Evolutionary conservation across 169 alveolate genomes (phyloP), one percentile per base, ranked within the genome.

Genomic region (Babesia bigemina): DNA sequence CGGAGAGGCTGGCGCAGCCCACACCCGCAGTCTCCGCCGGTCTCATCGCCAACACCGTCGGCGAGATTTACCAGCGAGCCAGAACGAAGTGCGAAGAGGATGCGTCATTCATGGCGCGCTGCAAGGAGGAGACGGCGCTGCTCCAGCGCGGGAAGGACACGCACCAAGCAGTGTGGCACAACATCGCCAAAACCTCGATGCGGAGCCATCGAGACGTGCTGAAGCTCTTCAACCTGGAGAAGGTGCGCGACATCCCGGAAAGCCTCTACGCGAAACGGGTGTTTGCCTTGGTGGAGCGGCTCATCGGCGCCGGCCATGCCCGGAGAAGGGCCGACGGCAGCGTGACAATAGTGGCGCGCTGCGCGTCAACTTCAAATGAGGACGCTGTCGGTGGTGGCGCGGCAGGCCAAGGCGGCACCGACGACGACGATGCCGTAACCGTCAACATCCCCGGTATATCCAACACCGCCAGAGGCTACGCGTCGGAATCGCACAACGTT

Each of bases 161-260:
- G 42, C 70, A 55, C 44, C 72, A 60, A 45, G 39, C 48, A 33
- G 66, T 42, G 49, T 81, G 88, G 88, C 26, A 74, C 21, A 36
- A 70, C 44, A 50, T 81, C 39, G 47, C 28, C 4, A 28, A 7
- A 6, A 65, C 57, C 8, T 81, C 77, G 3, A 59, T 55, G 44
- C 59, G 33, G 10, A 21, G 65, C 39, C 50, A 58, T 55, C 28
- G 66, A 8, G 88, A 81, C 59, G 42, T 81, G 0, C 57, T 70
- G n/a, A 62, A 81, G n/a, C n/a, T 26, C 26, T 81, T 59, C 45
- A 33, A 57, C 11, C 57, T 74, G 0, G 67, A 71, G n/a, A 55
- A 62, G 44, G 62, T 81, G n/a, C 59, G 73, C 24, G 70, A 57
- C 26, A 44, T 81, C 0, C 88, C 88, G 8, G 88, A 81, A 29